Conservation (phyloP, 2,329 filamentous ascomycete genomes). For the Fusarium napiforme region DNA sequence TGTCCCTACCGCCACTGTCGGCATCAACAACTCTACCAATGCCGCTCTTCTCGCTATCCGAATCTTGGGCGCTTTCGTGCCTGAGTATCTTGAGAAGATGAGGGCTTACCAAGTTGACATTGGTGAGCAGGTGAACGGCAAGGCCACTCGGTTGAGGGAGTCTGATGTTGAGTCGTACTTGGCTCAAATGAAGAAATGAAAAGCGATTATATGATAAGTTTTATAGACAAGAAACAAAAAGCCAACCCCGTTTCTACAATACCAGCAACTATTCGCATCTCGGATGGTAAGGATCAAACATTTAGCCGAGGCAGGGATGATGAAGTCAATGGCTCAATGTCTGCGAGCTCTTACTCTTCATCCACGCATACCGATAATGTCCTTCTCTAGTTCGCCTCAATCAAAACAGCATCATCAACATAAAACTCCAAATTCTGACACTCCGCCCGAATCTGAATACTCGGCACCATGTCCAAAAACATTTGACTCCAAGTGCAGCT, state of each 20-base stretch:
- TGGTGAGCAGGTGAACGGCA: constrained; percentile 66
- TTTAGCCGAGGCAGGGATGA: fast-evolving
- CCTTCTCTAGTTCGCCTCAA: background rate
- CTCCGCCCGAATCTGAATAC: background rate
- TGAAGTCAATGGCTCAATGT: fast-evolving
- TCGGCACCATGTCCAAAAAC: background rate
- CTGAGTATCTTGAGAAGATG: constrained; percentile 70
- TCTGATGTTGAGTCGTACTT: constrained; percentile 18
- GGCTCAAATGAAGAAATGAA: constrained; percentile 27
- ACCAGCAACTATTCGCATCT: fast-evolving
- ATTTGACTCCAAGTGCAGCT: background rate
- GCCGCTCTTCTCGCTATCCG: constrained; percentile 77
- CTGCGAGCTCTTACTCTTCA: too few relatives aligned
- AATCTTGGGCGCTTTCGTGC: constrained; percentile 70
- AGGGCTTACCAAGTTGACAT: constrained; percentile 52
- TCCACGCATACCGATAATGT: fast-evolving
- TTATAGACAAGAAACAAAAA: background rate
- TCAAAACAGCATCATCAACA: background rate
- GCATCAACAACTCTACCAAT: constrained; percentile 84
- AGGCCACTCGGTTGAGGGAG: constrained; percentile 67
- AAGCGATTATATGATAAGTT: background rate
- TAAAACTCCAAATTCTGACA: background rate
- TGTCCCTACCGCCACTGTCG: constrained; percentile 79
- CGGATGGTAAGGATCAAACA: fast-evolving
- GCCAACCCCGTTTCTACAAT: fast-evolving